These are phyloP conservation scores for Penicillium fimorum DNA, from an alignment of 495 filamentous ascomycete genomes.

Conservation along the genomic window DNA sequence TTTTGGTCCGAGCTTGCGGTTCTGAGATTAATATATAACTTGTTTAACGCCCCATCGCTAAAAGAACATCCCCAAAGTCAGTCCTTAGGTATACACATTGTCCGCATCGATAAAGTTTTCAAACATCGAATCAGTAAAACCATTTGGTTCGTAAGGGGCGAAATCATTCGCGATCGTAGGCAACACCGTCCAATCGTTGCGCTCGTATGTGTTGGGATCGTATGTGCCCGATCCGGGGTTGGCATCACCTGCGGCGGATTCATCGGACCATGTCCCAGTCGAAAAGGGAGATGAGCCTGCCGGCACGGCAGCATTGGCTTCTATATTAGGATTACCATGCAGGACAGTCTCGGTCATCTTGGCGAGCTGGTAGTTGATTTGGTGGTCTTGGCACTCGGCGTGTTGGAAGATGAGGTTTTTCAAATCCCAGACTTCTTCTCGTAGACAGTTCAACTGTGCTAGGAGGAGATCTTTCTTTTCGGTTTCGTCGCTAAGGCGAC, in stretches of 20 bases:
- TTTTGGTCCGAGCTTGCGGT: neutral
- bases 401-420: slow-evolving; percentile 30
- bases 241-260: slow-evolving; percentile 8
- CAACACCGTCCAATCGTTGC: slow-evolving; percentile 1
- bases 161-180: slow-evolving; percentile 1
- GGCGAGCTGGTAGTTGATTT: slow-evolving; percentile 23
- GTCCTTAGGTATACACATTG: slow-evolving; percentile 3
- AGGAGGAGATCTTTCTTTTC: slow-evolving; percentile 21
- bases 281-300: slow-evolving; percentile 15
- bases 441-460: slow-evolving; percentile 16
- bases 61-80: neutral
- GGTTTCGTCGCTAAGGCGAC: slow-evolving; percentile 15
- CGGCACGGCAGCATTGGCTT: neutral
- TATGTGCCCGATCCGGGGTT: slow-evolving; percentile 1
- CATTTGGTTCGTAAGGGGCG: slow-evolving; percentile 1
- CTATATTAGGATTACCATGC: neutral
- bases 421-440: slow-evolving; percentile 24
- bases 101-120: slow-evolving; percentile 18
- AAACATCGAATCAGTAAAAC: slow-evolving; percentile 16
- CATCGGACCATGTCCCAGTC: slow-evolving; percentile 16
- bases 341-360: slow-evolving; percentile 17
- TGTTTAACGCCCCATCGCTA: neutral
- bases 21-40: neutral
- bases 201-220: neutral
- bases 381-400: slow-evolving; percentile 20